These are phyloP conservation scores for peach (Prunus persica) DNA, from an alignment of 306 rosid species.

Conservation along the genomic window DNA sequence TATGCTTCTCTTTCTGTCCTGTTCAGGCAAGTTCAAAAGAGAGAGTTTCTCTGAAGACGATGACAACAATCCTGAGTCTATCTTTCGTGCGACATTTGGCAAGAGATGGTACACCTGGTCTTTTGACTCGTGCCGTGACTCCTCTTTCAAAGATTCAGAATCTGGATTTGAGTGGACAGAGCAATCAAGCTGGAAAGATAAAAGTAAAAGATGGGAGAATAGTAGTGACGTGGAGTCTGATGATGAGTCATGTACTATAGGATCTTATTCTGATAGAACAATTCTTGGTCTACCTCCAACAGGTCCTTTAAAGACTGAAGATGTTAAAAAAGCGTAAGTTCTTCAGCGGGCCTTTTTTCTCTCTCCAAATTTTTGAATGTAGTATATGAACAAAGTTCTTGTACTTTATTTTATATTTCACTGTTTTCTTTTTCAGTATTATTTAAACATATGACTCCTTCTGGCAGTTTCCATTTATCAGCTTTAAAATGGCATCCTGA, in stretches of 20 bases:
- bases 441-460: background rate
- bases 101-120: conserved; percentile 62
- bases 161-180: conserved; percentile 68
- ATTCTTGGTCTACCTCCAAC: conserved; percentile 74
- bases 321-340: conserved; percentile 89
- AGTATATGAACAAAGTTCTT: background rate
- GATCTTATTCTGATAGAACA: conserved; percentile 60
- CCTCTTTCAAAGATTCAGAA: conserved; percentile 40
- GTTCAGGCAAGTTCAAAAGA: conserved; percentile 37
- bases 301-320: conserved; percentile 81
- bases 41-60: conserved; percentile 39
- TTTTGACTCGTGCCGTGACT: conserved; percentile 30
- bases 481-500: conserved; percentile 99
- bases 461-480: conserved; percentile 66
- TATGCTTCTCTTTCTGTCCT: conserved; percentile 3
- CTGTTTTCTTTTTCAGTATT: background rate
- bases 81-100: conserved; percentile 57
- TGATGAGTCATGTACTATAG: conserved; percentile 37
- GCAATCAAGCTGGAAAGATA: conserved; percentile 41
- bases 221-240: conserved; percentile 59
- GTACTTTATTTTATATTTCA: background rate
- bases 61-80: conserved; percentile 45
- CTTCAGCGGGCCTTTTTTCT: background rate
- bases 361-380: background rate
- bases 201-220: conserved; percentile 39